A percentile compares a stretch with the other conserved stretches of the same genome.
Conservation (phyloP, 495 filamentous ascomycete species). For the Amniculicola lignicola region DNA sequence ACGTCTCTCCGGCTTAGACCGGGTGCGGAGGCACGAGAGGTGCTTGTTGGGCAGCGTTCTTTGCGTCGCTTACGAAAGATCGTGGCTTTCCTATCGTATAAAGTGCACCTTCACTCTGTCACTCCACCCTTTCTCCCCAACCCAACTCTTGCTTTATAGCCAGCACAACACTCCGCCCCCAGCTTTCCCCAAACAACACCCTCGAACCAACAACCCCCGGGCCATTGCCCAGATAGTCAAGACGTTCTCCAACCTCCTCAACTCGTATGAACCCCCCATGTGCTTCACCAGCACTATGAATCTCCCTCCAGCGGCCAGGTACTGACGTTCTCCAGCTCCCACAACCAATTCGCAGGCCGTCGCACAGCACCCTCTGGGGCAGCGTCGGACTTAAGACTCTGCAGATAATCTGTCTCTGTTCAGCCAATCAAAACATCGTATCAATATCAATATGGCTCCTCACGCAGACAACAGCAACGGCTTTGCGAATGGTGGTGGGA, state of each 20-base stretch:
- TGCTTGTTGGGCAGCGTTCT: no score
- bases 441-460: constrained; percentile 74
- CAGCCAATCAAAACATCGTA: constrained; percentile 34
- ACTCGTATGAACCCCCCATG: constrained; percentile 64
- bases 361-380: constrained; percentile 86
- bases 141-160: neutral
- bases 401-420: constrained; percentile 52
- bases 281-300: neutral
- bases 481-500: constrained; percentile 68
- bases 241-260: constrained; percentile 87
- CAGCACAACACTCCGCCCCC: neutral
- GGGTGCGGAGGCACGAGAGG: no score
- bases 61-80: no score
- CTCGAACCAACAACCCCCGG: constrained; percentile 7
- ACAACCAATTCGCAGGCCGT: constrained; percentile 97
- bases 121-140: neutral
- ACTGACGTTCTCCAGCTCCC: constrained; percentile 53
- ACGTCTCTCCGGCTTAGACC: constrained; percentile 14
- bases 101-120: constrained; percentile 3
- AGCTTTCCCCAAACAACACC: neutral
- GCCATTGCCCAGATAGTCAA: constrained; percentile 52
- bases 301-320: neutral
- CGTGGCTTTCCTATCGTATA: no score
- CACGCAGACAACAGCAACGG: constrained; percentile 77
- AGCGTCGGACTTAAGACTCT: constrained; percentile 72